phyloP scores from a whole-genome alignment of 2,329 filamentous ascomycete genomes.

The Cladosporium sp. region DNA sequence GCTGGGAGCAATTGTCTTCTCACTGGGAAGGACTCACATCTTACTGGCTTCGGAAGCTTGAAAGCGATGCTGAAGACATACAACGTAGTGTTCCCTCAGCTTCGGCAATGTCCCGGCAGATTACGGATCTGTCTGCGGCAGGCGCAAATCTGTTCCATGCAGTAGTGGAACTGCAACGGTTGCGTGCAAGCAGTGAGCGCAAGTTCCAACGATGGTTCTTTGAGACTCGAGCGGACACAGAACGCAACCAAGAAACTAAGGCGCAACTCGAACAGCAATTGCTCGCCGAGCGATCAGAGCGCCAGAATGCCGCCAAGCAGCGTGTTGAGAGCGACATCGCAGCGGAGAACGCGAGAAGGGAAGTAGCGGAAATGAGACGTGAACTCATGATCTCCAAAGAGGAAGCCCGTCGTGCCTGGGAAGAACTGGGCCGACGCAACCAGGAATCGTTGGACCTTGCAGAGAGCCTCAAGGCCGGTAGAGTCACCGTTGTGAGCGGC shows the following conservation, averaged over 20 bases:
- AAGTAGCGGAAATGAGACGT: conserved; percentile 82
- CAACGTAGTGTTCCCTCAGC: conserved; percentile 73
- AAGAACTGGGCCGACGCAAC: conserved; percentile 89
- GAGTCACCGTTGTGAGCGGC: conserved; percentile 85
- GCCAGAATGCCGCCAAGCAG: conserved; percentile 60
- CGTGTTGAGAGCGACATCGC: conserved; percentile 31
- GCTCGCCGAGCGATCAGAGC: conserved; percentile 70
- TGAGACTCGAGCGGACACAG: conserved; percentile 85
- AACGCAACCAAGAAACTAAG: conserved; percentile 78
- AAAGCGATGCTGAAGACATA: conserved; percentile 86
- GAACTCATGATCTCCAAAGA: conserved; percentile 95
- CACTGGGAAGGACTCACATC: conserved; percentile 98
- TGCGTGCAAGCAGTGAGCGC: conserved; percentile 91
- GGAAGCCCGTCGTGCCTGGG: conserved; percentile 93
- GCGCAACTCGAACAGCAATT: conserved; percentile 75
- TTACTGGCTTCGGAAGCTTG: conserved; percentile 92
- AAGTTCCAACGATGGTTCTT: conserved; percentile 99
- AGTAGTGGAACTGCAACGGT: conserved; percentile 89
- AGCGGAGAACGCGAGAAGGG: conserved; percentile 32
- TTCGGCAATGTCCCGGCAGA: conserved; percentile 86
- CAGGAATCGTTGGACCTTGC: conserved; percentile 90
- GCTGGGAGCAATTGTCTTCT: conserved; percentile 94
- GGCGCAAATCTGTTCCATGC: conserved; percentile 97
- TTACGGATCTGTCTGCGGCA: conserved; percentile 94
- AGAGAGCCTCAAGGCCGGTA: conserved; percentile 78